Conservation (phyloP, 2,329 filamentous ascomycete genomes). For the Xylaria sp. region DNA sequence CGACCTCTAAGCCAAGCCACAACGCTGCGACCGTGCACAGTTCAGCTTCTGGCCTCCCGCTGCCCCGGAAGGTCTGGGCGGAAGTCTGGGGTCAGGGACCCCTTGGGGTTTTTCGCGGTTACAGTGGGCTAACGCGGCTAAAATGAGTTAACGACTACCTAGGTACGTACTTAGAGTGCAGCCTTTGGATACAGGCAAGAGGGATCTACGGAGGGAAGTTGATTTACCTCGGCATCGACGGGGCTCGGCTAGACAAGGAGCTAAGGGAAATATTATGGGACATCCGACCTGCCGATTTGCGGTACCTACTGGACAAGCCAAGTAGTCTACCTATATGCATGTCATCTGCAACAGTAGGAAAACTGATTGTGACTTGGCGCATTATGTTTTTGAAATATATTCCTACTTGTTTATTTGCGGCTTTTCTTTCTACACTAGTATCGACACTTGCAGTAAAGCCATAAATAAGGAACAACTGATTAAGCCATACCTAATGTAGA, state of each 20-base stretch:
- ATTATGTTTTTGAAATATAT: not conserved
- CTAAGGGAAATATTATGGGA: not conserved
- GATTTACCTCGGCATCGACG: conserved; percentile 46
- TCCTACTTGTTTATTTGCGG: not conserved
- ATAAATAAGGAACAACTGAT: too few species aligned
- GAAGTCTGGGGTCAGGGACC: conserved; percentile 1
- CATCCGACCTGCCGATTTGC: conserved; percentile 25
- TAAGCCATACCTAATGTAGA: too few species aligned
- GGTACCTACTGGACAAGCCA: conserved; percentile 3
- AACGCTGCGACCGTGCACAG: not conserved
- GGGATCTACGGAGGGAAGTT: not conserved
- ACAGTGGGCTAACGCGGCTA: conserved; percentile 35
- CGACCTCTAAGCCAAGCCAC: conserved; percentile 26
- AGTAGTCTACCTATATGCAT: not conserved
- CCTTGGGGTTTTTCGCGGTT: conserved; percentile 24
- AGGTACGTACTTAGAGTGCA: not conserved
- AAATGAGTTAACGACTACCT: conserved; percentile 2
- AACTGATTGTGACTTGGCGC: not conserved
- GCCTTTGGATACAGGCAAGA: not conserved
- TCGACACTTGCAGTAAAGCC: not conserved
- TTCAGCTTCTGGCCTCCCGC: conserved; percentile 11
- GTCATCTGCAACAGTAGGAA: not conserved
- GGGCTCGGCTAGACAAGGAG: conserved; percentile 16
- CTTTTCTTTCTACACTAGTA: not conserved
- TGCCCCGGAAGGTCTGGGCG: conserved; percentile 30